Evolutionary conservation across 2,329 filamentous ascomycete species (phyloP).

Genomic region (Acrocalymma vagum): DNA sequence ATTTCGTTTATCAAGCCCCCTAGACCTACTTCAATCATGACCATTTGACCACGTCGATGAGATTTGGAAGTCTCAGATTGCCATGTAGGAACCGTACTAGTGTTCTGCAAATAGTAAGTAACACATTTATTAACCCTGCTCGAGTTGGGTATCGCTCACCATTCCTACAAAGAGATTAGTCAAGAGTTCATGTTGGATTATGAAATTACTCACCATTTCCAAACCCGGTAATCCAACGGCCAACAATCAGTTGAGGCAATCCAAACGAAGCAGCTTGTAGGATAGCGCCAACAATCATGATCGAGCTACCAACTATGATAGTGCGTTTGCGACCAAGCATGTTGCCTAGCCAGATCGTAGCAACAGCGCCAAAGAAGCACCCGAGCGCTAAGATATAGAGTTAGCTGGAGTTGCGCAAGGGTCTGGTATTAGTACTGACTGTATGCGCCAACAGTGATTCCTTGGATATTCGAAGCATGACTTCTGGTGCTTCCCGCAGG

Average conservation of each 20-base stretch:
- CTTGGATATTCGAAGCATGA: constrained; percentile 53
- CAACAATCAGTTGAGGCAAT: constrained; percentile 56
- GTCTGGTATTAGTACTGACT: constrained; percentile 19
- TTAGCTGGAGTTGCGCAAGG: constrained; percentile 45
- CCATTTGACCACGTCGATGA: constrained; percentile 55
- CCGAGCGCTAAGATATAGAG: no score
- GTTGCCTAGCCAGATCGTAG: constrained; percentile 62
- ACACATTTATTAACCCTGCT: no score
- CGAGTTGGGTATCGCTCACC: no score
- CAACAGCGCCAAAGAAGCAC: constrained; percentile 55
- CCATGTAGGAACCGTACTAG: constrained; percentile 53
- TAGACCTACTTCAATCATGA: constrained; percentile 53
- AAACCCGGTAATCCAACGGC: constrained; percentile 60
- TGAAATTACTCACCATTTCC: constrained; percentile 55
- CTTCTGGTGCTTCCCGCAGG: constrained; percentile 38
- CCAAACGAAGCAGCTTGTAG: constrained; percentile 64
- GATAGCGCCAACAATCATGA: constrained; percentile 67
- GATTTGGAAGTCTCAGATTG: constrained; percentile 58
- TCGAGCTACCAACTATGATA: constrained; percentile 66
- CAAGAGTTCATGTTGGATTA: constrained; percentile 6
- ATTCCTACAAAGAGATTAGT: constrained; percentile 20
- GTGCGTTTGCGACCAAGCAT: constrained; percentile 64
- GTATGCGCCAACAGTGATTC: constrained; percentile 44
- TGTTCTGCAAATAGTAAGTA: no score
- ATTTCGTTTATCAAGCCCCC: neutral